A percentile compares a stretch with the other conserved stretches of the same genome.
Conservation (phyloP, 225 moss, liverwort and hornwort genomes). For the Anthoceros angustus region DNA sequence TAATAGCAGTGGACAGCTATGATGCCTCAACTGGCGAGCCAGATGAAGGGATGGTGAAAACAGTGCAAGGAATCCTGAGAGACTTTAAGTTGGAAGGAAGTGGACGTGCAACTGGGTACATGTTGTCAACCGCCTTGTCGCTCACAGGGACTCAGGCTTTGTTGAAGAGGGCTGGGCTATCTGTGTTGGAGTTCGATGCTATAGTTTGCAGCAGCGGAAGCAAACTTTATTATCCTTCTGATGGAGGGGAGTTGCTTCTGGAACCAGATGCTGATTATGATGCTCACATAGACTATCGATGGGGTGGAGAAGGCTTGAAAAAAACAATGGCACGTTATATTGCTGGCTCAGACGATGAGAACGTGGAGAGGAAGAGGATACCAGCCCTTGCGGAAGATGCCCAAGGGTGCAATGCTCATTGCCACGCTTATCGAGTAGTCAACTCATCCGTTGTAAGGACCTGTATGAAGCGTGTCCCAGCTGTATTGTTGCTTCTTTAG, state of each 20-base stretch:
- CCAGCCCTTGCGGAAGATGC: conserved; percentile 43
- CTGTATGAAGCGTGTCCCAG: neutral
- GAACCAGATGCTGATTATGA: conserved; percentile 64
- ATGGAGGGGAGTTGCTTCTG: conserved; percentile 19
- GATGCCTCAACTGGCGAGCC: conserved; percentile 32
- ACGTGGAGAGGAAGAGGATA: conserved; percentile 16
- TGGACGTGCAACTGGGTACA: conserved; percentile 46
- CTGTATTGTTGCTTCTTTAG: neutral
- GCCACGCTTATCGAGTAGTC: conserved; percentile 33
- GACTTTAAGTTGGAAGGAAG: conserved; percentile 28
- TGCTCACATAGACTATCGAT: conserved; percentile 66
- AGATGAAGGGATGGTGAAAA: conserved; percentile 17
- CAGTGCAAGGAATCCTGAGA: conserved; percentile 46
- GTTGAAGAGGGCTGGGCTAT: conserved; percentile 43
- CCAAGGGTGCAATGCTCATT: conserved; percentile 40
- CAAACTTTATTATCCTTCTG: conserved; percentile 66
- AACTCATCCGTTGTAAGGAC: conserved; percentile 28
- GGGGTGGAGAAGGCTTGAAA: conserved; percentile 76
- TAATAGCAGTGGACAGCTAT: conserved; percentile 70
- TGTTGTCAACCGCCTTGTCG: conserved; percentile 61
- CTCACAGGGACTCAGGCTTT: conserved; percentile 39
- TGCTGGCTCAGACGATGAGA: conserved; percentile 22
- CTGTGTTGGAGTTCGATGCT: conserved; percentile 66
- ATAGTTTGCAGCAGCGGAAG: conserved; percentile 77
- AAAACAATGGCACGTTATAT: conserved; percentile 66